Percentiles rank a stretch among this genome's conserved stretches.
phyloP scores from a whole-genome alignment of 192 early-diverging fungal species.

The Coemansia sp. region DNA sequence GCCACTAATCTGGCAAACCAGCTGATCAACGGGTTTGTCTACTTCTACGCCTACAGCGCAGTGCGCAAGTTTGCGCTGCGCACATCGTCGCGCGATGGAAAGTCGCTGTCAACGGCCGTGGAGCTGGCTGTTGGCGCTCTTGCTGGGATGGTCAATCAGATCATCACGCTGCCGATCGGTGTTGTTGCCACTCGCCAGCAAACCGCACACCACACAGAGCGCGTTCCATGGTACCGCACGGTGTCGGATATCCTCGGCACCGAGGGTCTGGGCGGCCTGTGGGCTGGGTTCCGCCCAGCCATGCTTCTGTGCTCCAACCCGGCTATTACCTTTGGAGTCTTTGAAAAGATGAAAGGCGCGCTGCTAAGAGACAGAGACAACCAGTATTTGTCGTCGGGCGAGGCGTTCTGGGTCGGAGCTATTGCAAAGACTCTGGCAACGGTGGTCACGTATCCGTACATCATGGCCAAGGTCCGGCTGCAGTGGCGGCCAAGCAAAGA shows the following conservation, averaged over 20 bases:
- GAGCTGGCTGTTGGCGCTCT: conserved; percentile 88
- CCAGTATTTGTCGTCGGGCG: conserved; percentile 65
- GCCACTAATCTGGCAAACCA: conserved; percentile 79
- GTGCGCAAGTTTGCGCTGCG: conserved; percentile 60
- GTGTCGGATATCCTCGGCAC: conserved; percentile 67
- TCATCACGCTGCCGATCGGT: conserved; percentile 89
- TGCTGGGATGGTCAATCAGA: conserved; percentile 84
- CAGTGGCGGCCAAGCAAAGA: conserved; percentile 85
- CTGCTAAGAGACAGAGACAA: conserved; percentile 56
- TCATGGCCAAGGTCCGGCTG: conserved; percentile 98
- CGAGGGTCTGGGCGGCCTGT: conserved; percentile 82
- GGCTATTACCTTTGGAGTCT: conserved; percentile 95
- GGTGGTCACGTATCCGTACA: conserved; percentile 88
- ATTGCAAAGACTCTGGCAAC: conserved; percentile 90
- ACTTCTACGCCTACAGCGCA: conserved; percentile 82
- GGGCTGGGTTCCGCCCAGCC: conserved; percentile 91
- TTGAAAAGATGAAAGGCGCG: conserved; percentile 75
- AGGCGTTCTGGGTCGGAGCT: conserved; percentile 94
- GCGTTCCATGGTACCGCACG: conserved; percentile 64
- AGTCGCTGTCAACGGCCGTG: conserved; percentile 73
- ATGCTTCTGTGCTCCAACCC: conserved; percentile 92
- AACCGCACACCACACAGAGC: conserved; percentile 68
- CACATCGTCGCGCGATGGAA: conserved; percentile 25
- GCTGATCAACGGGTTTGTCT: conserved; percentile 76
- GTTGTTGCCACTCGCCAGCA: conserved; percentile 96